Evolutionary conservation across 1,139 yeast genomes (phyloP).

Genomic region (Candida labiduridarum): DNA sequence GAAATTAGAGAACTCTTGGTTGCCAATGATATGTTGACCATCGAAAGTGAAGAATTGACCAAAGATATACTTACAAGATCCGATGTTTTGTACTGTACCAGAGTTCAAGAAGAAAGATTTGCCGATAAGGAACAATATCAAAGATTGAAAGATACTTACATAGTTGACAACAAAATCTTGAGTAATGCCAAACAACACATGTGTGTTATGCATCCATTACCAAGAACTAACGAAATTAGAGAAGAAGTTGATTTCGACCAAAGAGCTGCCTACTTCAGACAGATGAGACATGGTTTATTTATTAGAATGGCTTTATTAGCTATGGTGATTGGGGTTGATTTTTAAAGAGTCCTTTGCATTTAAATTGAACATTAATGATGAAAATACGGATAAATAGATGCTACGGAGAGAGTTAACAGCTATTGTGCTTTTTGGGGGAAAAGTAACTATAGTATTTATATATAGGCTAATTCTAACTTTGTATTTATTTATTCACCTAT

Average conservation of each 20-base stretch:
- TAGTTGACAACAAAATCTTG: conserved; percentile 90
- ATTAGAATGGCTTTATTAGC: conserved; percentile 99
- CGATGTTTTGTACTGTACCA: conserved; percentile 95
- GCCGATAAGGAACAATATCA: conserved; percentile 73
- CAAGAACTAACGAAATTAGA: conserved; percentile 93
- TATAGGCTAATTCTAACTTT: background rate
- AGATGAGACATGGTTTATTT: conserved; percentile 96
- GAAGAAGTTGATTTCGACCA: conserved; percentile 99
- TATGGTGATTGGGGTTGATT: conserved; percentile 91
- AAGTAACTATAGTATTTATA: background rate
- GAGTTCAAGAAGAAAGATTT: conserved; percentile 98
- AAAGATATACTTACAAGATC: conserved; percentile 84
- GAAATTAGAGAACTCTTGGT: conserved; percentile 66
- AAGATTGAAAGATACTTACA: conserved; percentile 86
- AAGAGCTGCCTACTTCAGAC: conserved; percentile 99
- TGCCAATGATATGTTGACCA: conserved; percentile 66
- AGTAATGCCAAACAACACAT: conserved; percentile 95
- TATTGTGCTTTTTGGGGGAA: conserved; percentile 6
- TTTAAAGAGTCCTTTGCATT: conserved; percentile 23
- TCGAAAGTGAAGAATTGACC: conserved; percentile 76
- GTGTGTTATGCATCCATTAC: conserved; percentile 99
- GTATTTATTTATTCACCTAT: background rate
- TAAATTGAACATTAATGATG: background rate
- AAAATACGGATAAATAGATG: background rate
- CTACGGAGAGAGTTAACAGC: background rate